A percentile compares a stretch with the other conserved stretches of the same genome.
Conservation (phyloP, 805 yeast species). For the Candida jianshihensis region DNA sequence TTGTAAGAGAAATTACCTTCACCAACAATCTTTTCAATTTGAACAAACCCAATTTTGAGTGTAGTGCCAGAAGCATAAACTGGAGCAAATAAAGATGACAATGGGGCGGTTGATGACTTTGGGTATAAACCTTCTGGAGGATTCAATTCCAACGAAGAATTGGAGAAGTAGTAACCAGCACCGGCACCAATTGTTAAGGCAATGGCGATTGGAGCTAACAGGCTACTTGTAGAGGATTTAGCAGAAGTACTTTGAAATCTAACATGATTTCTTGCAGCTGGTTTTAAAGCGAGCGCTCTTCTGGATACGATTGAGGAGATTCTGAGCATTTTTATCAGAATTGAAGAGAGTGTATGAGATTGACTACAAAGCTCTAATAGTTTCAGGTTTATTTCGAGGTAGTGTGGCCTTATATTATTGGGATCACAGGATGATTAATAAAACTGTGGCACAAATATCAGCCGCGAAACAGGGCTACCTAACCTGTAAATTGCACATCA, state of each 20-base stretch:
- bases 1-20: conserved; percentile 7
- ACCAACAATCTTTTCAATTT: conserved; percentile 8
- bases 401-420: no score
- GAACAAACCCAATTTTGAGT: conserved; percentile 6
- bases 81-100: conserved; percentile 2
- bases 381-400: background rate
- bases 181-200: conserved; percentile 5
- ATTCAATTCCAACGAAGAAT: conserved; percentile 1
- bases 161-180: conserved; percentile 7
- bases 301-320: background rate
- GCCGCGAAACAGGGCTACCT: no score
- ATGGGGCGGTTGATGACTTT: conserved; percentile 1
- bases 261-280: background rate
- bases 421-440: no score
- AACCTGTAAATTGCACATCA: background rate
- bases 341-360: no score
- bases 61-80: conserved; percentile 9
- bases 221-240: background rate
- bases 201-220: conserved; percentile 1
- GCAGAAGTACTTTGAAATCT: conserved; percentile 1
- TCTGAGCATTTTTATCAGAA: no score
- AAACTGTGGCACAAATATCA: no score
- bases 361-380: no score
- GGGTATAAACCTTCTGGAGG: conserved; percentile 4
- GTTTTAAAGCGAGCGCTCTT: background rate